Conservation (phyloP, 2,329 filamentous ascomycete genomes). For the Ophiosphaerella herpotricha region DNA sequence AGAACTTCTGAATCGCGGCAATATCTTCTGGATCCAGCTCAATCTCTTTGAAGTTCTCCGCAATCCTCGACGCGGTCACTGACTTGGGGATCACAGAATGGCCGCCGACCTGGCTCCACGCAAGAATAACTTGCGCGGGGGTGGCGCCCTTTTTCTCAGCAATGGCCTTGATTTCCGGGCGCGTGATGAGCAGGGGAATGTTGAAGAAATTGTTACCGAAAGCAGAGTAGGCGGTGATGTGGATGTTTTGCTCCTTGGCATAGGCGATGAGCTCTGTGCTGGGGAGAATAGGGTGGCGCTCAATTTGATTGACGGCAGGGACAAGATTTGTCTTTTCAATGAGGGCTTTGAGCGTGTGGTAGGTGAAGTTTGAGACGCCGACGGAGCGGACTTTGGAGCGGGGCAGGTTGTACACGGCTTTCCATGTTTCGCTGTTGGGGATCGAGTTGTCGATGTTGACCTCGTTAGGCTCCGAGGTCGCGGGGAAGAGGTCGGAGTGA, state of each 20-base stretch:
- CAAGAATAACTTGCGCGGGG: conserved; percentile 78
- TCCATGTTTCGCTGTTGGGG: conserved; percentile 38
- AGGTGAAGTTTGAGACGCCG: conserved; percentile 40
- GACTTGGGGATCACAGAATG: conserved; percentile 39
- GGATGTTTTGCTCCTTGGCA: conserved; percentile 37
- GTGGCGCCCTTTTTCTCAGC: conserved; percentile 67
- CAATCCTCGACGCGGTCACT: conserved; percentile 31
- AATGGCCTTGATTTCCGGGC: conserved; percentile 70
- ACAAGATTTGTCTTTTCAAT: conserved; percentile 53
- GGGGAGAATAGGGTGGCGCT: conserved; percentile 37
- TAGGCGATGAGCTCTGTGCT: conserved; percentile 36
- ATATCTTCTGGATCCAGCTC: conserved; percentile 29
- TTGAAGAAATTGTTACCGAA: conserved; percentile 47
- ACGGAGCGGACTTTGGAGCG: conserved; percentile 44
- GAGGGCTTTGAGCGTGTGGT: conserved; percentile 55
- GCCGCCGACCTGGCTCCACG: conserved; percentile 78
- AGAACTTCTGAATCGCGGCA: conserved; percentile 46
- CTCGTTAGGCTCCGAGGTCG: conserved; percentile 60
- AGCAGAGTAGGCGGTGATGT: conserved; percentile 51
- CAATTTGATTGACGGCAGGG: conserved; percentile 38
- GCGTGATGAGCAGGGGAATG: conserved; percentile 66
- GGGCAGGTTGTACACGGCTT: conserved; percentile 46
- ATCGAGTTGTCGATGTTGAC: conserved; percentile 41
- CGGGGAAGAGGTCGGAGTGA: conserved; percentile 36
- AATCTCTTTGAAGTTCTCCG: conserved; percentile 37